Conservation (phyloP, 805 yeast species). For the Lipomyces orientalis region DNA sequence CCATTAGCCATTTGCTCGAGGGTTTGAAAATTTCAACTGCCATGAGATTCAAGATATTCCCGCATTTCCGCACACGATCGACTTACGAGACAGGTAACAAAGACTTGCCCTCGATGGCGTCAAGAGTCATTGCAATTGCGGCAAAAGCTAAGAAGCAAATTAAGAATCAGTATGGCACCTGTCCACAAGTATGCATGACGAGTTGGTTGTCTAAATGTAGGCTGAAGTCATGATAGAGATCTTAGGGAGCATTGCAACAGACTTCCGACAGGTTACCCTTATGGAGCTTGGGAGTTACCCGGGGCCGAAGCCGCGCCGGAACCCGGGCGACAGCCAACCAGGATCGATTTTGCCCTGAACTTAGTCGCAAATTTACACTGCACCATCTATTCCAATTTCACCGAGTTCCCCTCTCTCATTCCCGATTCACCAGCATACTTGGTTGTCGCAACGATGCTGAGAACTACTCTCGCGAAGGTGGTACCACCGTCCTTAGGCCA, state of each 20-base stretch:
- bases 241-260: background rate
- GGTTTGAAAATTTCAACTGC: no score
- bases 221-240: background rate
- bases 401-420: background rate
- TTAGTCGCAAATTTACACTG: background rate
- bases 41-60: no score
- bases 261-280: no score
- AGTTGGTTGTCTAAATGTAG: no score
- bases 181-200: no score
- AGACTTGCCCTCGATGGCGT: background rate
- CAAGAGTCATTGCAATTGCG: background rate
- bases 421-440: background rate
- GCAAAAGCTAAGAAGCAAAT: no score
- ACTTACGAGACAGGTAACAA: no score
- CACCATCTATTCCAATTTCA: background rate
- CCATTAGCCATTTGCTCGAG: no score
- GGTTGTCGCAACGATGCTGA: constrained; percentile 20
- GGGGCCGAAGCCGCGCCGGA: constrained; percentile 7
- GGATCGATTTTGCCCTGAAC: background rate
- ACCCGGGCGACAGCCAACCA: constrained; percentile 8
- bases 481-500: background rate
- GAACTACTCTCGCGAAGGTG: constrained; percentile 27
- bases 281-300: background rate
- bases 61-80: background rate
- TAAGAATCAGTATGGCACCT: no score